Evolutionary conservation across 345 rosid genomes (phyloP), one percentile per base, ranked within the genome.

Genomic region (Lumnitzera littorea): DNA sequence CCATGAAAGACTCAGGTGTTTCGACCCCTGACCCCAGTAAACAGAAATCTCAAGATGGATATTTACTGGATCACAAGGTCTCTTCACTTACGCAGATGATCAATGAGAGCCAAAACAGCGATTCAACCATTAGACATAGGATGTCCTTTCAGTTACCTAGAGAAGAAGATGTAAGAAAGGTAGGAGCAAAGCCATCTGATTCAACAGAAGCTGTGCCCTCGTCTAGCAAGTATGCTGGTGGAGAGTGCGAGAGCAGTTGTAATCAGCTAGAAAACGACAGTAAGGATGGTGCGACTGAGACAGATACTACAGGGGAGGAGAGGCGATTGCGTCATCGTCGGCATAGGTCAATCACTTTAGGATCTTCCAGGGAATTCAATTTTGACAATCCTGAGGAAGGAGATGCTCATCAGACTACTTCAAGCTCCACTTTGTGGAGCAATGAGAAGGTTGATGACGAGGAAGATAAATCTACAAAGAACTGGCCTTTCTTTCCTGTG

Each of bases 401-500:
- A 56, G 82, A 77, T 62, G 63, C 74, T 24, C 58, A n/a, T 29
- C 75, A 74, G 66, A 61, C 77, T 52, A 60, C 56, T 17, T 55
- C 62, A 23, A 78, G 68, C 49, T 66, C 79, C 0, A 79, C 76
- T 62, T 79, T 85, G 86, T 78, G 89, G 84, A 73, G 76, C 1
- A 75, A 74, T 16, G 81, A 80, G 64, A 65, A 74, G 76, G 84
- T 76, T 61, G 49, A 55, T 13, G 91, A 69, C 49, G 84, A 80
- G 56, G 83, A 75, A 13, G 71, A 56, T 23, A 76, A 61, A 16
- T 53, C 71, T 27, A 56, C 72, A 41, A 73, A 70, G 53, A 84
- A 80, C 56, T 89, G 97, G 99, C 84, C 96, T 9, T 87, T 86
- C 80, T 89, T 87, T 79, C 97, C 91, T 17, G 67, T 86, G 74